Evolutionary conservation across 176 grass and related monocot species (phyloP).

Genomic region (Canna indica): DNA sequence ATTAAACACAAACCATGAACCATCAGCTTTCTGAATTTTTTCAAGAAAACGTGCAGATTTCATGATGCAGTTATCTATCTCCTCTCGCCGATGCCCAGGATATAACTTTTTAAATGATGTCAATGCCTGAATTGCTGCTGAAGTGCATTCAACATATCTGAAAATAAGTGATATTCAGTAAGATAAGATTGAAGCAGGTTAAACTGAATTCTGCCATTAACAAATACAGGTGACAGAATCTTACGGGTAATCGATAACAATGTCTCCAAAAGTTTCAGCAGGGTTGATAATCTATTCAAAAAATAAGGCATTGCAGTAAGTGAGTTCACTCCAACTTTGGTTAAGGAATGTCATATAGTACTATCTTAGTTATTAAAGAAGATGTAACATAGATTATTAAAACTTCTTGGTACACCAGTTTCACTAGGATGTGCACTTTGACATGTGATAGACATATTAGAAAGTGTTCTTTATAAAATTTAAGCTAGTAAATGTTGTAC

Average conservation of each 20-base stretch:
- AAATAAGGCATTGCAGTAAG: conserved; percentile 24
- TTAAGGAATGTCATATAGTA: background rate
- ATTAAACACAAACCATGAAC: conserved; percentile 72
- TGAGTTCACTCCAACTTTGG: background rate
- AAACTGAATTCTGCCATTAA: conserved; percentile 8
- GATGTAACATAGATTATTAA: background rate
- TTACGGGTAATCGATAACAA: conserved; percentile 99
- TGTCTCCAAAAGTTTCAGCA: conserved; percentile 88
- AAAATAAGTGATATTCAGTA: conserved; percentile 22
- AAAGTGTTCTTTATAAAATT: too few relatives aligned
- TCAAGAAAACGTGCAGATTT: conserved; percentile 64
- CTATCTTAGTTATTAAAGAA: background rate
- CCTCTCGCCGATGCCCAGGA: conserved; percentile 59
- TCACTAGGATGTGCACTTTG: too few relatives aligned
- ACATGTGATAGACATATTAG: too few relatives aligned
- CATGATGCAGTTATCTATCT: conserved; percentile 61
- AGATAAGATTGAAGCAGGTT: conserved; percentile 17
- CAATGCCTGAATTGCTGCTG: conserved; percentile 83
- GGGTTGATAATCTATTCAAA: conserved; percentile 82
- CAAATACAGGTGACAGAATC: conserved; percentile 22
- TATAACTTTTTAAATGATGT: conserved; percentile 79
- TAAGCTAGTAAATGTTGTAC: too few relatives aligned
- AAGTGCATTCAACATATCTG: conserved; percentile 97
- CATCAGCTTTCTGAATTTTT: conserved; percentile 55
- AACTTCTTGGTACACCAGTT: background rate